Base-by-base conservation (phyloP, 768 basidiomycete species). In the Auricularia auricula-judae region DNA sequence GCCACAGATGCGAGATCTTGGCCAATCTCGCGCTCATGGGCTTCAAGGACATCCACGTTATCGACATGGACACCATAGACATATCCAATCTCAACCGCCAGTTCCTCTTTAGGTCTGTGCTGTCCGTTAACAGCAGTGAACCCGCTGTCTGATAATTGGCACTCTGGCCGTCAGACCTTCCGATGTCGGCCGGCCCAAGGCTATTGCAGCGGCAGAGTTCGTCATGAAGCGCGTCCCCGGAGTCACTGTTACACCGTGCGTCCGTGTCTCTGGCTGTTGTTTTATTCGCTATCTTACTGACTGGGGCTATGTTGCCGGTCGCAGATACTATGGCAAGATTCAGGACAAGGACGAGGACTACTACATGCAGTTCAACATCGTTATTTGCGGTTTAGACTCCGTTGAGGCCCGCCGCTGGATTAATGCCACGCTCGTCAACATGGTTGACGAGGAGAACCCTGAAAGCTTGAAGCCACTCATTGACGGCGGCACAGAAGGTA, bases 1-100 rank as follows among this genome's bases (percentile, higher is more conserved):
- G 56, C 56, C 56, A 14, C 56, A 59, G 56, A 59, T 59, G 90
- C 76, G 97, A 99, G 80, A 98, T 98, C 68, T 81, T 99, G 51
- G 91, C 95, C 66, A 97, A 98, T 76, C 84, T 99, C 61, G 96
- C 97, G 29, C 77, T 98, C 69, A 89, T 92, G 56, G 97, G 97
- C 33, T 99, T 98, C 86, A 91, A 89, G 76, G 91, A 98, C 71
- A 97, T 98, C 68, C 93, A 98, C 80, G 95, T 99, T 66, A 98
- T 99, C 73, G 97, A 99, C 80, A 98, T 99, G 95, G 96, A 99
- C 80, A 98, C 96, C 16, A 99, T 98, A 74, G 96, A 99, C 77
- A 91, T 99, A 72, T 98, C 94, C 72, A 99, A 99, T 75, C 81
- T 99, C 68, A 99, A 99, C 75, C 84, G 97, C 61, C 97, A 99